Conservation (phyloP, 192 early-diverging fungal species). For the Obelidium mucronatum region DNA sequence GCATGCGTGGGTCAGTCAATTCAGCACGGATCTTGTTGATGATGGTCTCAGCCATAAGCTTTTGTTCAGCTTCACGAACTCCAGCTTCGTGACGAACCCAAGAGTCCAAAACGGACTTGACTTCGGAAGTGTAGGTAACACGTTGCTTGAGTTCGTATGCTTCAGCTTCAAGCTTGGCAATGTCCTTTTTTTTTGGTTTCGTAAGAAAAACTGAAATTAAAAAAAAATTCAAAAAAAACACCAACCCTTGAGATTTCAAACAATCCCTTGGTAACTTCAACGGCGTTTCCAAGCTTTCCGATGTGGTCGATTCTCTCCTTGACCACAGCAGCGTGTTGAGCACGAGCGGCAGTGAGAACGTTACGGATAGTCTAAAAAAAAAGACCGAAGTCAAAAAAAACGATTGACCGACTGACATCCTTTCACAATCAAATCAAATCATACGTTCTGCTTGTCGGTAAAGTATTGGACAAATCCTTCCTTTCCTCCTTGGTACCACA, state of each 20-base stretch:
- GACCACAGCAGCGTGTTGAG: constrained; percentile 91
- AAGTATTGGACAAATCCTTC: constrained; percentile 84
- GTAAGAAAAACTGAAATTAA: background rate
- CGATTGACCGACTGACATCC: background rate
- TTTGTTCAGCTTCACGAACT: constrained; percentile 94
- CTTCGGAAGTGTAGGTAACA: constrained; percentile 78
- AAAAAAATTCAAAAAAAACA: background rate
- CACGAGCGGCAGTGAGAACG: constrained; percentile 83
- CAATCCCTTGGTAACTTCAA: constrained; percentile 90
- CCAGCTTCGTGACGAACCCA: constrained; percentile 97
- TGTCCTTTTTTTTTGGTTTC: constrained; percentile 63
- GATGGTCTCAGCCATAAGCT: constrained; percentile 81
- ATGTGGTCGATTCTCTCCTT: constrained; percentile 89
- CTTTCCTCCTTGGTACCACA: constrained; percentile 80
- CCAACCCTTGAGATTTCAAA: constrained; percentile 90
- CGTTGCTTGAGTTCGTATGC: constrained; percentile 95
- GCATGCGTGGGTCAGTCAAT: constrained; percentile 73
- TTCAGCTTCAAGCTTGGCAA: constrained; percentile 92
- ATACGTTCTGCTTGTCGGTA: constrained; percentile 57
- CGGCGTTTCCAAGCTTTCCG: constrained; percentile 91
- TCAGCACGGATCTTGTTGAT: constrained; percentile 81
- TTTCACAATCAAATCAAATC: background rate
- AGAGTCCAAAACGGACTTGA: constrained; percentile 89
- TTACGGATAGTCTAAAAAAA: constrained; percentile 78
- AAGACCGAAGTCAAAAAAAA: background rate